Evolutionary conservation across 2,329 filamentous ascomycete species (phyloP).

Genomic region (Aschersonia sp.): DNA sequence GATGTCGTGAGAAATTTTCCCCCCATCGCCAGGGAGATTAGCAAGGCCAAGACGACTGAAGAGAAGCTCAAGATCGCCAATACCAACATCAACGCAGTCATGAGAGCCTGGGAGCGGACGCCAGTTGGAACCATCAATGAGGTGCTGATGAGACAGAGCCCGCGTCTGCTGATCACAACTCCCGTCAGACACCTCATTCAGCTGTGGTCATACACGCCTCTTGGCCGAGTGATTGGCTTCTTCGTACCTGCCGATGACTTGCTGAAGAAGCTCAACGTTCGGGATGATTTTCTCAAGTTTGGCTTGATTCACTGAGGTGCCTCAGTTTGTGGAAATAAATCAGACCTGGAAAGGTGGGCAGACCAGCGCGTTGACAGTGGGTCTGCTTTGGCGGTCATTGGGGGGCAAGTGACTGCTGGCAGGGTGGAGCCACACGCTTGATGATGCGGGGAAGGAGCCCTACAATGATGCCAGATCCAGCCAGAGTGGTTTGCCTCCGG

Average conservation of each 20-base stretch:
- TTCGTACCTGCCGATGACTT: neutral
- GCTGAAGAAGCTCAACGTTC: neutral
- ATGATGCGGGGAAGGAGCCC: too few species aligned
- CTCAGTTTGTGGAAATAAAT: too few species aligned
- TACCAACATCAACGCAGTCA: neutral
- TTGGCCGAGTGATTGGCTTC: neutral
- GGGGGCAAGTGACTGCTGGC: too few species aligned
- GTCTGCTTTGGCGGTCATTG: too few species aligned
- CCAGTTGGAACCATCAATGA: neutral
- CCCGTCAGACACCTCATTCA: neutral
- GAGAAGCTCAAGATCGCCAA: neutral
- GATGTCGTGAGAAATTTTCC: neutral
- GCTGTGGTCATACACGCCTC: conserved; percentile 1
- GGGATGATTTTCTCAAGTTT: neutral
- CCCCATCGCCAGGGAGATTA: neutral
- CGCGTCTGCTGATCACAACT: neutral
- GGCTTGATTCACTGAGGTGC: neutral
- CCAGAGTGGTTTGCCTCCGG: too few species aligned
- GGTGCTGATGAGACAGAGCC: neutral
- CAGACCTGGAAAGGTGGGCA: too few species aligned
- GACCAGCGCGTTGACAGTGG: too few species aligned
- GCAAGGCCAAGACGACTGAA: neutral
- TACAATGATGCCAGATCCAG: too few species aligned
- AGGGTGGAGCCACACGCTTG: too few species aligned
- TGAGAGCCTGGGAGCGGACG: neutral